These are phyloP conservation scores for fission yeast (Schizosaccharomyces pombe) DNA, from an alignment of 805 yeast genomes.

Conservation along the genomic window DNA sequence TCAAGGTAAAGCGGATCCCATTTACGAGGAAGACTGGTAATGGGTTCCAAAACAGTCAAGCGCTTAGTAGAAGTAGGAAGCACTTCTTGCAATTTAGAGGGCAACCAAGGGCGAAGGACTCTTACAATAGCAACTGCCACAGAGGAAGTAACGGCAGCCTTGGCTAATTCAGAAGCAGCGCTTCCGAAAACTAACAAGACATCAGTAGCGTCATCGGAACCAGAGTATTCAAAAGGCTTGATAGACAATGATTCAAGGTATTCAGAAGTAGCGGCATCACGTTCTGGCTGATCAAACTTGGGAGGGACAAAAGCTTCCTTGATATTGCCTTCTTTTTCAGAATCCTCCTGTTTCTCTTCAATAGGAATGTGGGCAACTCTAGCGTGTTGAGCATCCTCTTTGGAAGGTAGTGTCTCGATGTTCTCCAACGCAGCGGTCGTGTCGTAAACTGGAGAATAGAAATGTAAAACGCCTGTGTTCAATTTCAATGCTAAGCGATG, in stretches of 20 bases:
- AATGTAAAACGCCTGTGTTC: slow-evolving; percentile 44
- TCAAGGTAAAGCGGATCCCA: slow-evolving; percentile 59
- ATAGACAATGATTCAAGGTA: slow-evolving; percentile 9
- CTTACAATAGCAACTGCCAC: slow-evolving; percentile 32
- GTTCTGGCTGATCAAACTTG: neutral
- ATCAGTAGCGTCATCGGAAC: slow-evolving; percentile 22
- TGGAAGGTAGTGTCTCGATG: neutral
- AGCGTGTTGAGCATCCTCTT: neutral
- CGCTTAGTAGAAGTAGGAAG: slow-evolving; percentile 33
- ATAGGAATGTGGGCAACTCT: neutral
- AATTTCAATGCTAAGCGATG: slow-evolving; percentile 29
- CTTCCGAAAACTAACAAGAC: slow-evolving; percentile 45
- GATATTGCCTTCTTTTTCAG: neutral
- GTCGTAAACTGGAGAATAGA: slow-evolving; percentile 19
- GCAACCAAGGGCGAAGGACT: slow-evolving; percentile 51
- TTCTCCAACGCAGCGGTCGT: slow-evolving; percentile 8
- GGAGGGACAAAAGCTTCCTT: neutral
- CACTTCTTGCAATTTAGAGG: slow-evolving; percentile 24
- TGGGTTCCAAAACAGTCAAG: slow-evolving; percentile 46
- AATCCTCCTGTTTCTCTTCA: neutral
- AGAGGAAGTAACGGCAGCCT: slow-evolving; percentile 13
- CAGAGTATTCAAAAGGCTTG: slow-evolving; percentile 22
- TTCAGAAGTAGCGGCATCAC: neutral
- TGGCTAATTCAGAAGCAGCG: slow-evolving; percentile 19
- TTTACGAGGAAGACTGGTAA: slow-evolving; percentile 20